phyloP scores from a whole-genome alignment of 495 filamentous ascomycete genomes.

The Neurospora sp. region DNA sequence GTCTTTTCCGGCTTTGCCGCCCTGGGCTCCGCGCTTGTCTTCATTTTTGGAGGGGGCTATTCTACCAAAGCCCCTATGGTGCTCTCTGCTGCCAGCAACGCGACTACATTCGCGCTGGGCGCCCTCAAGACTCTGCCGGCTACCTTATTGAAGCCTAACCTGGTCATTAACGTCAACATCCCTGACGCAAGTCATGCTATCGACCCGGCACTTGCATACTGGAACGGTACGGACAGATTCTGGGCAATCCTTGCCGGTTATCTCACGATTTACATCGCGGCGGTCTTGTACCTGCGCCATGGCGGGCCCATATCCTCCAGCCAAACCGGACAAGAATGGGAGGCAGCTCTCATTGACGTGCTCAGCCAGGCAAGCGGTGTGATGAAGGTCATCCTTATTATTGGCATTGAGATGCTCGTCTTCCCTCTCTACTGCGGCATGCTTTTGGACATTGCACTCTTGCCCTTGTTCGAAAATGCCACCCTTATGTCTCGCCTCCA shows the following conservation, averaged over 20 bases:
- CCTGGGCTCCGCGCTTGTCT: slow-evolving; percentile 14
- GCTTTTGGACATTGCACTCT: slow-evolving; percentile 75
- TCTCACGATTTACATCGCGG: slow-evolving; percentile 57
- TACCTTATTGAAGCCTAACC: slow-evolving; percentile 23
- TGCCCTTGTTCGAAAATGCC: slow-evolving; percentile 78
- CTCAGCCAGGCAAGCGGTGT: slow-evolving; percentile 91
- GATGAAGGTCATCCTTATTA: slow-evolving; percentile 96
- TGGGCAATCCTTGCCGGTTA: slow-evolving; percentile 80
- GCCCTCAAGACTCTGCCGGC: slow-evolving; percentile 7
- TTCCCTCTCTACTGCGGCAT: slow-evolving; percentile 95
- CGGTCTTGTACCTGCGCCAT: slow-evolving; percentile 66
- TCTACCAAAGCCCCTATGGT: slow-evolving; percentile 13
- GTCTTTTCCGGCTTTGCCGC: slow-evolving; percentile 18
- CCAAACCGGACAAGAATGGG: slow-evolving; percentile 59
- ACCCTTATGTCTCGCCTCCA: slow-evolving; percentile 63
- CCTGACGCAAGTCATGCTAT: slow-evolving; percentile 28
- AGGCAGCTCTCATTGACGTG: slow-evolving; percentile 69
- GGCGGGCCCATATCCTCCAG: slow-evolving; percentile 54
- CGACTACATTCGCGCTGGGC: slow-evolving; percentile 5
- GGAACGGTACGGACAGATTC: slow-evolving; percentile 65
- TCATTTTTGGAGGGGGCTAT: slow-evolving; percentile 25
- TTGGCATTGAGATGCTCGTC: slow-evolving; percentile 96
- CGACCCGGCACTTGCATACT: slow-evolving; percentile 58
- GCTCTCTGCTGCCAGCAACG: slow-evolving; percentile 1
- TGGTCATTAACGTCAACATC: slow-evolving; percentile 42